Conservation (phyloP, 1,284 basidiomycete species). For the Earliella scabrosa region DNA sequence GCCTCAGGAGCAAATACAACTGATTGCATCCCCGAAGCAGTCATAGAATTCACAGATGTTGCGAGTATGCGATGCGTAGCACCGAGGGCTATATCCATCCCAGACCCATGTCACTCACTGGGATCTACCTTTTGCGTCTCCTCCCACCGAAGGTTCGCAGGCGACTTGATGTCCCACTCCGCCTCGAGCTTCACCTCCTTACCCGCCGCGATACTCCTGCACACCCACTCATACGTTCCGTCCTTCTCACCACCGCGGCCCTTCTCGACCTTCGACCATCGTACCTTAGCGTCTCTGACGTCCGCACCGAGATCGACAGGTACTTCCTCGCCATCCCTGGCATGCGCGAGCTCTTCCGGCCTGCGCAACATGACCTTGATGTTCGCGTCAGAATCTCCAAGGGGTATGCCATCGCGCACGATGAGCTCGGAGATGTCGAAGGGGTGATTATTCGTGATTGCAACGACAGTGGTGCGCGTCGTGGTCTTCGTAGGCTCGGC, state of each 20-base stretch:
- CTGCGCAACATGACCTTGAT: constrained; percentile 51
- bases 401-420: constrained; percentile 54
- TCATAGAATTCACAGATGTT: too few relatives aligned
- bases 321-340: constrained; percentile 45
- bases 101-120: too few relatives aligned
- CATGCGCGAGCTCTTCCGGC: constrained; percentile 50
- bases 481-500: constrained; percentile 47
- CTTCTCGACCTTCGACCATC: constrained; percentile 29
- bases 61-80: too few relatives aligned
- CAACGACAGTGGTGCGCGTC: constrained; percentile 47
- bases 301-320: constrained; percentile 24
- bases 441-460: constrained; percentile 52
- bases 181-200: constrained; percentile 45
- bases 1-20: too few relatives aligned
- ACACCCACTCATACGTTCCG: constrained; percentile 36
- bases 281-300: constrained; percentile 18
- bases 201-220: constrained; percentile 25
- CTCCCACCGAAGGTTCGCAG: constrained; percentile 3
- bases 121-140: background rate
- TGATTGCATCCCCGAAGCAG: too few relatives aligned
- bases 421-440: constrained; percentile 47
- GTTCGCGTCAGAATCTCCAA: constrained; percentile 38
- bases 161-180: constrained; percentile 48
- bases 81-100: too few relatives aligned
- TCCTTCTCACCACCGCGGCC: constrained; percentile 33